Percentiles rank a stretch among this genome's conserved stretches.
Conservation (phyloP, 2,329 filamentous ascomycete species). For the Xenosphaeropsis pyriputrescens region DNA sequence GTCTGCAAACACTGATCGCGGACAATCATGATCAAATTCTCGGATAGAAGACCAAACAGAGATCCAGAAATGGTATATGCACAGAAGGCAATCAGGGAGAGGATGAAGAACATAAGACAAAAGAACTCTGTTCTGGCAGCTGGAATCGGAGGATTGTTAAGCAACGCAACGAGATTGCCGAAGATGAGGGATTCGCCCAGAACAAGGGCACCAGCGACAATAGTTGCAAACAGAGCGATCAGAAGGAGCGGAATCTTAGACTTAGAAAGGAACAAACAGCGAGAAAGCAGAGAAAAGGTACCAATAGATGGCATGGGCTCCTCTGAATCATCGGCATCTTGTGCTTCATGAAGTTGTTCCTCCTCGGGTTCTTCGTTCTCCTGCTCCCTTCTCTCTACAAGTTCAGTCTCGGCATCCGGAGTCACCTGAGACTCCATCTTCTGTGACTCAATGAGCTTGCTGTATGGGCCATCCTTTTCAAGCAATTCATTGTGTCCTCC, state of each 20-base stretch:
- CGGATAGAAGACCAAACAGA: constrained; percentile 38
- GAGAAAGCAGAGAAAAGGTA: constrained; percentile 8
- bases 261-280: constrained; percentile 18
- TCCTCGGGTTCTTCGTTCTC: not conserved
- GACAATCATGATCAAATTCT: constrained; percentile 49
- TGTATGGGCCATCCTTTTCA: constrained; percentile 48
- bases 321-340: not conserved
- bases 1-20: constrained; percentile 50
- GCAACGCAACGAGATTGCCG: constrained; percentile 31
- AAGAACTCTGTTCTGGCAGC: constrained; percentile 17
- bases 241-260: constrained; percentile 22
- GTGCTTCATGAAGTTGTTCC: not conserved
- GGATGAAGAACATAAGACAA: constrained; percentile 29
- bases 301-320: constrained; percentile 1
- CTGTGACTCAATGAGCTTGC: constrained; percentile 50
- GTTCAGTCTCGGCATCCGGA: constrained; percentile 14
- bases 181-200: constrained; percentile 40
- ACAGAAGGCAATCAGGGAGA: constrained; percentile 29
- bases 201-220: constrained; percentile 29
- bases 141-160: constrained; percentile 25
- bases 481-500: constrained; percentile 28
- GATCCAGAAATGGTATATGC: constrained; percentile 44
- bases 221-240: constrained; percentile 26
- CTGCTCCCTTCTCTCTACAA: constrained; percentile 1
- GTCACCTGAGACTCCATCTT: constrained; percentile 33